phyloP scores from a whole-genome alignment of 495 filamentous ascomycete species.

The Podospora pseudocomata region DNA sequence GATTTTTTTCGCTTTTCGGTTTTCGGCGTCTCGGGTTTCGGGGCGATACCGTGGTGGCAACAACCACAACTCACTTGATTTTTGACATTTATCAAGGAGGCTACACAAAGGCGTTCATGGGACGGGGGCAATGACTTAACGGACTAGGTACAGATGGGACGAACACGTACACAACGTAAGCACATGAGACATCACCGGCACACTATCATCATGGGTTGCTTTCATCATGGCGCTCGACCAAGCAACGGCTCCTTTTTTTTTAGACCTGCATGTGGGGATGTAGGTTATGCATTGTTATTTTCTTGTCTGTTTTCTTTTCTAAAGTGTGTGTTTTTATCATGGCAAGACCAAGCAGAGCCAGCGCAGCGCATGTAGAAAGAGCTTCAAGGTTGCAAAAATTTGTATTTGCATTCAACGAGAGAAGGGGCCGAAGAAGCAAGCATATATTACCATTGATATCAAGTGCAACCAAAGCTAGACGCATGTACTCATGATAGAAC shows the following conservation, averaged over 20 bases:
- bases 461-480: not conserved
- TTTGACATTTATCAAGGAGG: slow-evolving; percentile 9
- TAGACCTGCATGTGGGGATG: not conserved
- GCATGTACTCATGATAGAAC: not conserved
- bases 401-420: not conserved
- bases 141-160: not conserved
- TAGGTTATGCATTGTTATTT: not conserved
- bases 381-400: not conserved
- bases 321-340: not conserved
- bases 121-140: not conserved
- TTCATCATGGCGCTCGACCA: not conserved
- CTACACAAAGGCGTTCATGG: not conserved
- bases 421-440: not conserved
- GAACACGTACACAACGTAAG: not conserved
- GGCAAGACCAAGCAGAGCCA: not conserved
- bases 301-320: slow-evolving; percentile 3
- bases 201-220: not conserved
- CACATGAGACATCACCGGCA: not conserved
- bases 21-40: not conserved
- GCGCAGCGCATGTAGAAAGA: not conserved
- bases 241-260: not conserved
- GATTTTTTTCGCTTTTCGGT: not conserved
- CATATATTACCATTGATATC: not conserved
- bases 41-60: not conserved
- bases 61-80: not conserved